Conservation (phyloP, 2,329 filamentous ascomycete genomes). For the Epichloe elymi region DNA sequence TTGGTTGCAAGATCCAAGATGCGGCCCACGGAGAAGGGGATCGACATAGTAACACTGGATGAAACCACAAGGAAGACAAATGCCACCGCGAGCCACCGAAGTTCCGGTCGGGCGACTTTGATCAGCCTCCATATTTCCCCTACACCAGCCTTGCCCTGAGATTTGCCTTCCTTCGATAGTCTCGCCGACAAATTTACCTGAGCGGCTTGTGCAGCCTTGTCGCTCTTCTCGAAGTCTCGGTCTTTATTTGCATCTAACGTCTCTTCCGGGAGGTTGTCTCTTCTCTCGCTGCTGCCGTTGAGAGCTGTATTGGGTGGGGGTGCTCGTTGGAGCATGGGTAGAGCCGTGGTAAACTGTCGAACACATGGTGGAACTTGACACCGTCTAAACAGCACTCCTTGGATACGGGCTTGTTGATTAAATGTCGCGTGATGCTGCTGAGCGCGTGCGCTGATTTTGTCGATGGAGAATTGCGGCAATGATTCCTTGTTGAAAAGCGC, state of each 20-base stretch:
- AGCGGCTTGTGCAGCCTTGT: conserved; percentile 74
- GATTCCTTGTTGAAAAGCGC: background rate
- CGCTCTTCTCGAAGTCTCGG: conserved; percentile 49
- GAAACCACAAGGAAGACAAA: conserved; percentile 80
- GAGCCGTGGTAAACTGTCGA: conserved; percentile 19
- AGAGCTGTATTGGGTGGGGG: conserved; percentile 16
- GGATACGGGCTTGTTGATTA: background rate
- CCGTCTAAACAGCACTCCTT: background rate
- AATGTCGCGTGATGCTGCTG: background rate
- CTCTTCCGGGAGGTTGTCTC: conserved; percentile 15
- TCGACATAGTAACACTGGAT: conserved; percentile 86
- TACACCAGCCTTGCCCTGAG: conserved; percentile 44
- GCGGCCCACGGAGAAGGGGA: conserved; percentile 92
- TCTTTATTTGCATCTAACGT: conserved; percentile 20
- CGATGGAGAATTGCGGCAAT: background rate
- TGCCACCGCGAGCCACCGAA: conserved; percentile 62
- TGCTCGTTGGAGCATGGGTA: conserved; percentile 11
- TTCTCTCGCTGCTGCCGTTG: conserved; percentile 25
- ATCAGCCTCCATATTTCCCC: conserved; percentile 76
- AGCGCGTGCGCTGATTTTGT: background rate
- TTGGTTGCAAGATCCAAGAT: conserved; percentile 87
- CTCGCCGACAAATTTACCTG: conserved; percentile 83
- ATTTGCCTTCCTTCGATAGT: conserved; percentile 68
- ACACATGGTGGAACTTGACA: background rate
- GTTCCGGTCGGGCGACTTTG: conserved; percentile 78